phyloP scores from a whole-genome alignment of 148 eudicot species.

The Persicaria maculosa region DNA sequence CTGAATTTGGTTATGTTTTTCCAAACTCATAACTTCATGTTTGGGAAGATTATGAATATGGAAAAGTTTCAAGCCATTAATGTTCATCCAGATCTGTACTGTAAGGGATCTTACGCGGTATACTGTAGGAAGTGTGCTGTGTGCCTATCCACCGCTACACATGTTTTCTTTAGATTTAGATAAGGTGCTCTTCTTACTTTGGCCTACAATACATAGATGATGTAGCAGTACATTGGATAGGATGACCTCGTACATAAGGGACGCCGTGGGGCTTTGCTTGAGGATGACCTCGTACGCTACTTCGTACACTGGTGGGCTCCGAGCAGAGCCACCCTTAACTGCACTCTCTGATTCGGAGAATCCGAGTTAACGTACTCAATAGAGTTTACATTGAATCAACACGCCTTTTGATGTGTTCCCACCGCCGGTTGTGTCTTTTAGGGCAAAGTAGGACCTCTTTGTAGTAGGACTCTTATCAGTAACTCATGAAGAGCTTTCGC shows the following conservation, averaged over 20 bases:
- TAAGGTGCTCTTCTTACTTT: background rate
- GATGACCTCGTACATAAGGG: too few species aligned
- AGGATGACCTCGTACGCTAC: background rate
- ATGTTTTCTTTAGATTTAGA: background rate
- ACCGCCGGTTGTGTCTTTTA: background rate
- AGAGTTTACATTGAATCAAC: background rate
- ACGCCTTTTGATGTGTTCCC: background rate
- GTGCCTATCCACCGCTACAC: background rate
- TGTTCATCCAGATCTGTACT: background rate
- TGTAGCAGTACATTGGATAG: background rate
- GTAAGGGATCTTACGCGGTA: conserved; percentile 11
- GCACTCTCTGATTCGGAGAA: background rate
- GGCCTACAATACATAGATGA: background rate
- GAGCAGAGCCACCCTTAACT: background rate
- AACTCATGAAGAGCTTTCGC: background rate
- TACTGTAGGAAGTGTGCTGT: background rate
- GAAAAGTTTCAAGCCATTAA: too few species aligned
- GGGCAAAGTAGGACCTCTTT: background rate
- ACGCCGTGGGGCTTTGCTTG: background rate
- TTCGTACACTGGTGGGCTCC: background rate
- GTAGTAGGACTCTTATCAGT: too few species aligned
- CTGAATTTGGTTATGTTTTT: too few species aligned
- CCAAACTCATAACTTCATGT: too few species aligned
- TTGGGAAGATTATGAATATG: too few species aligned
- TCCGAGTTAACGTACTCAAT: background rate